Conservation (phyloP, 257 asterid genomes). For the Ocimum tenuiflorum region DNA sequence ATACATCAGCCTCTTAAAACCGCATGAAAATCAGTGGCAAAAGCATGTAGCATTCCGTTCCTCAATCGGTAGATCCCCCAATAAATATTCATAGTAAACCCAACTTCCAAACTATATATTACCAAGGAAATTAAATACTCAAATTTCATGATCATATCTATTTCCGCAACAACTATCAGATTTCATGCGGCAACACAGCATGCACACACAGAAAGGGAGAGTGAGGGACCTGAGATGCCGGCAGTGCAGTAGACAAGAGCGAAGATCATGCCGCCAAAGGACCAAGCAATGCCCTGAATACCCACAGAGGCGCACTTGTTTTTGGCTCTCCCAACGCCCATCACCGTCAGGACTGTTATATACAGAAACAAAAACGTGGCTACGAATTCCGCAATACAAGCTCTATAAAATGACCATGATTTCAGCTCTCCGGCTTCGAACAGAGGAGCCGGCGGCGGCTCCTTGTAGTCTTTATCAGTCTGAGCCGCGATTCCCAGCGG, state of each 20-base stretch:
- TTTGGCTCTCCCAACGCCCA: conserved; percentile 39
- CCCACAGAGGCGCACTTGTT: conserved; percentile 50
- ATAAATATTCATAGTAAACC: no score
- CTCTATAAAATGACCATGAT: conserved; percentile 65
- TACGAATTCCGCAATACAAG: conserved; percentile 56
- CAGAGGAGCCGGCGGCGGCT: conserved; percentile 57
- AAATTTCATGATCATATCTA: no score
- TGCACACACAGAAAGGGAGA: neutral
- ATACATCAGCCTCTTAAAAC: no score
- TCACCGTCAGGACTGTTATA: conserved; percentile 47
- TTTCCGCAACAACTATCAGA: no score
- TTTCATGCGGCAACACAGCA: neutral
- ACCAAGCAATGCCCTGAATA: conserved; percentile 59
- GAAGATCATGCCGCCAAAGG: conserved; percentile 71
- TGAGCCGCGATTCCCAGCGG: conserved; percentile 57
- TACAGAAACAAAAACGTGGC: conserved; percentile 64
- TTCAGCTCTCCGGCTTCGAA: conserved; percentile 51
- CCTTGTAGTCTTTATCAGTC: conserved; percentile 54
- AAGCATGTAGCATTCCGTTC: neutral
- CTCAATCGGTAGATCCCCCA: neutral
- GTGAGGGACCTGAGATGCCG: conserved; percentile 47
- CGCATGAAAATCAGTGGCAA: neutral
- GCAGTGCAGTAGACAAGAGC: conserved; percentile 68
- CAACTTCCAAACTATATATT: no score
- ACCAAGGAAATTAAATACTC: no score